Conservation (phyloP, 257 asterid genomes). For the Nicotiana tabacum region DNA sequence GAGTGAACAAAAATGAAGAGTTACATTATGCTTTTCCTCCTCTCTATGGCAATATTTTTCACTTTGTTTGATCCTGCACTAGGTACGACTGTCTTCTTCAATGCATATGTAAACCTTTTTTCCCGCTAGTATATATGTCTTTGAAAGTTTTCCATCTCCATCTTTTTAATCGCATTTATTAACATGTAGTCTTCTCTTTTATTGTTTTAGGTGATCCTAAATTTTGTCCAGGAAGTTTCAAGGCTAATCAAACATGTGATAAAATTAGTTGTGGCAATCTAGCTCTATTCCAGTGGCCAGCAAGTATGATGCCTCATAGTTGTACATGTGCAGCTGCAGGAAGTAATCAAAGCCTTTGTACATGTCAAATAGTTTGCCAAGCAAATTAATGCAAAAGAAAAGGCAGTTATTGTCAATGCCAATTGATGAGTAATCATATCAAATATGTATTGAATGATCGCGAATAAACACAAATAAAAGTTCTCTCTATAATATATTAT, state of each 20-base stretch:
- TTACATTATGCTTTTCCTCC: not conserved
- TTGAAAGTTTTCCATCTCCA: not conserved
- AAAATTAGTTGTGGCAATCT: not conserved
- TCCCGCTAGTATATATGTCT: not conserved
- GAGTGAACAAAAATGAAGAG: not conserved
- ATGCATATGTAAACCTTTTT: not conserved
- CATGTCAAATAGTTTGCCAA: not conserved
- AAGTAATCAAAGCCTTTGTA: constrained; percentile 1
- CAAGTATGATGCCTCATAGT: not conserved
- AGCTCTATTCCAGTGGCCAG: not conserved
- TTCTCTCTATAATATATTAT: too few relatives aligned
- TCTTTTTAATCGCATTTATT: not conserved
- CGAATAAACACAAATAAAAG: too few relatives aligned
- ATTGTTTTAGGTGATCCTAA: not conserved
- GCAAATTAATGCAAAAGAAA: not conserved
- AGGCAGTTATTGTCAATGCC: not conserved
- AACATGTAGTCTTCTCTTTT: not conserved
- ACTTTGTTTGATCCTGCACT: not conserved
- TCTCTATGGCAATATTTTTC: not conserved
- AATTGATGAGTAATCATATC: not conserved
- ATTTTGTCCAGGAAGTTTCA: not conserved
- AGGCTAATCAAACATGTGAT: not conserved
- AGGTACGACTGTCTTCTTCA: not conserved
- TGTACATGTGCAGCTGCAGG: not conserved
- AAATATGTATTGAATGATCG: too few relatives aligned